phyloP scores from a whole-genome alignment of 164 flowering plant genomes.

The Chloranthus sessilifolius region DNA sequence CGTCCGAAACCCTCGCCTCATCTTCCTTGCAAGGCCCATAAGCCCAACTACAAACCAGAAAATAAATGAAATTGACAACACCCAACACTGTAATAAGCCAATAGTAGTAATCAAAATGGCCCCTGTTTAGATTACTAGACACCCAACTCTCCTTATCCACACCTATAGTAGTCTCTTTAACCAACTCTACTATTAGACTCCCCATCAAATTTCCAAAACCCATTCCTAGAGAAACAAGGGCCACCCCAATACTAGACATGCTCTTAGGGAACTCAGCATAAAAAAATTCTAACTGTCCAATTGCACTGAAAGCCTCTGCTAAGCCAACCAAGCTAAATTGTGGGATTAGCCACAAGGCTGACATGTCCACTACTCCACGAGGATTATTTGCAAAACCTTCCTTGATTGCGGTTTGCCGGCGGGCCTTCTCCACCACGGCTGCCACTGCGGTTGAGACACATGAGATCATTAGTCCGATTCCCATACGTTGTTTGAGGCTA shows the following conservation, averaged over 20 bases:
- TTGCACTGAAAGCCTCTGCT: constrained; percentile 72
- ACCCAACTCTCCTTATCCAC: constrained; percentile 76
- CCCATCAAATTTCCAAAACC: constrained; percentile 59
- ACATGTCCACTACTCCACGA: constrained; percentile 38
- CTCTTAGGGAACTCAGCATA: constrained; percentile 71
- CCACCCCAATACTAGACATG: constrained; percentile 66
- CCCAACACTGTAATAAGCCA: constrained; percentile 56
- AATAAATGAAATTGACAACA: constrained; percentile 37
- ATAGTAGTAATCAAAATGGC: constrained; percentile 61
- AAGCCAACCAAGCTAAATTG: constrained; percentile 51
- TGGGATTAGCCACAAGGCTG: constrained; percentile 84
- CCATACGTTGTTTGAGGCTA: constrained; percentile 40
- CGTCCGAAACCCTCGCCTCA: background rate
- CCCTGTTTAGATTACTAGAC: constrained; percentile 39
- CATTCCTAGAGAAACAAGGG: constrained; percentile 56
- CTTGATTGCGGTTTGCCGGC: constrained; percentile 46
- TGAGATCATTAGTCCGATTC: constrained; percentile 34
- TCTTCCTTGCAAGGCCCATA: constrained; percentile 11
- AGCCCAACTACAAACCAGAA: constrained; percentile 5
- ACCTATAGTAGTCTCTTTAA: too few relatives aligned
- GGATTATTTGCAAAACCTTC: constrained; percentile 26
- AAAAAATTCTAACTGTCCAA: constrained; percentile 73
- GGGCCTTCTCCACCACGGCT: constrained; percentile 31
- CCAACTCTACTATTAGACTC: constrained; percentile 33
- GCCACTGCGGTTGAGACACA: constrained; percentile 17